Evolutionary conservation across 768 basidiomycete genomes (phyloP).

Genomic region (Suillus lakei): DNA sequence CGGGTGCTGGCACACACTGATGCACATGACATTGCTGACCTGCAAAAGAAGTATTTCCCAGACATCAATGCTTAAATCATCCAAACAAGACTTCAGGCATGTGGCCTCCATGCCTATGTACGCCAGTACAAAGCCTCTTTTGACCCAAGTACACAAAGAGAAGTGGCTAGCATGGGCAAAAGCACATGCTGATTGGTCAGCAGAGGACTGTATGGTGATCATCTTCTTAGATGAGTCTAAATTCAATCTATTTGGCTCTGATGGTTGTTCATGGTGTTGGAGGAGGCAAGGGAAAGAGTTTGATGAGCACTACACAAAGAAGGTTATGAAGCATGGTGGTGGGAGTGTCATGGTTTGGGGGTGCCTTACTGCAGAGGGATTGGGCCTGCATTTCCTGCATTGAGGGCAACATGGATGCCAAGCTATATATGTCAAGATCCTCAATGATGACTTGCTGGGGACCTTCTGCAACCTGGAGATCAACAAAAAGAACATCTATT

Average conservation of each 20-base stretch:
- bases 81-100: too few relatives aligned
- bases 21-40: too few relatives aligned
- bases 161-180: conserved; percentile 28
- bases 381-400: conserved; percentile 34
- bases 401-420: conserved; percentile 36
- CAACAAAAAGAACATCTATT: conserved; percentile 16
- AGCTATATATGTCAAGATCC: conserved; percentile 32
- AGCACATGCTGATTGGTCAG: conserved; percentile 29
- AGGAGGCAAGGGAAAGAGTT: conserved; percentile 32
- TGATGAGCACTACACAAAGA: conserved; percentile 24
- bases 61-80: too few relatives aligned
- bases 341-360: conserved; percentile 44
- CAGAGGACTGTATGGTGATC: conserved; percentile 32
- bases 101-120: too few relatives aligned
- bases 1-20: too few relatives aligned
- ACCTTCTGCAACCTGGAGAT: conserved; percentile 27
- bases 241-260: conserved; percentile 36
- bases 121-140: too few relatives aligned
- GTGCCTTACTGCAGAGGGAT: conserved; percentile 32
- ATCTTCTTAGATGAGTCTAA: conserved; percentile 40
- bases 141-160: too few relatives aligned
- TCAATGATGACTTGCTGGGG: conserved; percentile 34
- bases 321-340: conserved; percentile 41
- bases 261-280: conserved; percentile 38
- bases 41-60: too few relatives aligned